Evolutionary conservation across 176 grass and related monocot species (phyloP).

Genomic region (Saccharum officinarum): DNA sequence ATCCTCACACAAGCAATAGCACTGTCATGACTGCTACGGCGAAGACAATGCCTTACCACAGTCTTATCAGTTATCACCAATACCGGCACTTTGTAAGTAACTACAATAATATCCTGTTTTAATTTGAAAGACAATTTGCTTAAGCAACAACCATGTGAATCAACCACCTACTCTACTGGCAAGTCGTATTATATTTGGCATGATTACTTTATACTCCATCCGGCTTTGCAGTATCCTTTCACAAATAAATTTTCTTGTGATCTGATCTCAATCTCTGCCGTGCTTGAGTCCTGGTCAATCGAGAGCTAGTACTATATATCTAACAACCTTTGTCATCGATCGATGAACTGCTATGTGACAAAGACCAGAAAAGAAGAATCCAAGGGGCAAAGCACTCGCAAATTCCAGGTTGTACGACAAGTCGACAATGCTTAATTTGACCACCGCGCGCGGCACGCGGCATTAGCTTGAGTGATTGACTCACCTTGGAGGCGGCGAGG

Average conservation of each 20-base stretch:
- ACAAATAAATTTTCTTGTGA: too few species aligned
- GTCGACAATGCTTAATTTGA: too few species aligned
- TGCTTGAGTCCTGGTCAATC: too few species aligned
- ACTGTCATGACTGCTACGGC: background rate
- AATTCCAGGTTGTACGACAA: background rate
- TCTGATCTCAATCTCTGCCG: too few species aligned
- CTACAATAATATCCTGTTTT: background rate
- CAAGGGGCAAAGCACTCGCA: background rate
- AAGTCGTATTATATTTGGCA: background rate
- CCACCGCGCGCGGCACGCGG: too few species aligned
- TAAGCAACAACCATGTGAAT: constrained; percentile 23
- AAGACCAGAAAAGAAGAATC: background rate
- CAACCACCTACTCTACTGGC: background rate
- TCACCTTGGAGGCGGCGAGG: constrained; percentile 62
- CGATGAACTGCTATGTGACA: background rate
- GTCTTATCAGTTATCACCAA: too few species aligned
- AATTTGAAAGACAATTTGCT: background rate
- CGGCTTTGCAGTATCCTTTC: background rate
- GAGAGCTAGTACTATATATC: too few species aligned
- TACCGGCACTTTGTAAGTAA: too few species aligned
- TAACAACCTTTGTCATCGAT: background rate
- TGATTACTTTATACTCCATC: background rate
- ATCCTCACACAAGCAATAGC: background rate
- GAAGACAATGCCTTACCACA: background rate
- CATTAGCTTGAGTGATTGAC: background rate